Evolutionary conservation across 257 asterid species (phyloP), one percentile per base, ranked within the genome.

Genomic region (Solanum virginianum): DNA sequence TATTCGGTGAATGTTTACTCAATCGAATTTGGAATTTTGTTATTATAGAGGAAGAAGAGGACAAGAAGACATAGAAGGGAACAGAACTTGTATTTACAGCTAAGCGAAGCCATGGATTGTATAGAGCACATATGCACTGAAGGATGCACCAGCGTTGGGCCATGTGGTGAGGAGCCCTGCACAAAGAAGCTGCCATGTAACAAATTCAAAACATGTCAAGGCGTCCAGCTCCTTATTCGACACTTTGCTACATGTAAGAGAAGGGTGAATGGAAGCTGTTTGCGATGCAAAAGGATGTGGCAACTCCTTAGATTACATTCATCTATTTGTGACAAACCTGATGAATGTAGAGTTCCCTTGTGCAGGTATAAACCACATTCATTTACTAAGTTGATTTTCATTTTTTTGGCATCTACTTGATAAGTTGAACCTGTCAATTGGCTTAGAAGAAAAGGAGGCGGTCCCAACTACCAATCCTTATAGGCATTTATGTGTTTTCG

Each of bases 81-180:
- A 62, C 98, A 94, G 89, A 84, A 85, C 41, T 59, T 93, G 88
- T 96, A 94, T 85, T 87, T 92, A n/a, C 93, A 94, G 24, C 88
- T 96, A 41, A 92, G 98, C 49, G 99, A 96, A 85, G 99, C 98
- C 11, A 96, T 96, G 99, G 94, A 91, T 75, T 93, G 98, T 80
- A 88, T 96, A 4, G 93, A 92, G 85, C 99, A 96, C 62, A 94
- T 96, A 87, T 96, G 98, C 75, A 84, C 93, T 12, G 99, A 94
- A 85, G 99, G 99, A 14, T 96, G 99, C 92, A 94, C 95, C 1
- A 88, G 60, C 12, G 98, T 96, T 0, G 98, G 98, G 15, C 98
- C 99, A 10, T 85, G 55, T 8, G 87, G 93, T 82, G 88, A 91
- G 96, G 92, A 90, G 39, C 91, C 91, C 24, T 87, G 84, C 83